Evolutionary conservation across 225 moss, liverwort and hornwort genomes (phyloP).

Genomic region (Lunularia cruciata): DNA sequence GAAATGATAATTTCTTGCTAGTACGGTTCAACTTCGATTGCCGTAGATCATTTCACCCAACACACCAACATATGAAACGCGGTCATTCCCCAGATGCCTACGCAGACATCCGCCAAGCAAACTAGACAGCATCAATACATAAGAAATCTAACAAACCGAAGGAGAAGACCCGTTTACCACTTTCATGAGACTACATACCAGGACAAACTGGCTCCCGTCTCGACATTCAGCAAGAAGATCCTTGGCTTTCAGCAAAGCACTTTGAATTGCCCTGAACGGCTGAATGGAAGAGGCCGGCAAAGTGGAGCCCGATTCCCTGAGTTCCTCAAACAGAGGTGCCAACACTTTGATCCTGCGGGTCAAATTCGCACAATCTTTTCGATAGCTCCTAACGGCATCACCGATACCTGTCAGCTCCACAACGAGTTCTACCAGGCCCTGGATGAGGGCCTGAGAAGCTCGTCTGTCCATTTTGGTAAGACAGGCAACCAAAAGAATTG

Average conservation of each 20-base stretch:
- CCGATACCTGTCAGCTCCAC: conserved; percentile 20
- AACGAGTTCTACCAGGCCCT: conserved; percentile 33
- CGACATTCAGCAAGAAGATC: conserved; percentile 60
- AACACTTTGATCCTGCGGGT: conserved; percentile 67
- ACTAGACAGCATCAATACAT: too few relatives aligned
- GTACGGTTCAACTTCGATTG: too few relatives aligned
- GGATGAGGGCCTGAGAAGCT: conserved; percentile 15
- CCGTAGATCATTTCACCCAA: too few relatives aligned
- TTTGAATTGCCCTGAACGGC: conserved; percentile 56
- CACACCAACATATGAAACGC: too few relatives aligned
- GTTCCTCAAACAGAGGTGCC: conserved; percentile 76
- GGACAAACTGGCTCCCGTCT: conserved; percentile 71
- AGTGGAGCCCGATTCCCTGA: conserved; percentile 49
- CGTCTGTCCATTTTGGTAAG: conserved; percentile 18
- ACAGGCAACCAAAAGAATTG: too few relatives aligned
- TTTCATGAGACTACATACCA: conserved; percentile 43
- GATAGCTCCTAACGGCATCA: conserved; percentile 43
- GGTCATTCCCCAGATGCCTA: too few relatives aligned
- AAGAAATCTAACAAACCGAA: too few relatives aligned
- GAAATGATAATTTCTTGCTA: too few relatives aligned
- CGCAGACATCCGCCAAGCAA: too few relatives aligned
- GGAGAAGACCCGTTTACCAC: too few relatives aligned
- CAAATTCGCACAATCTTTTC: conserved; percentile 65
- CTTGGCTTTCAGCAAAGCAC: conserved; percentile 52
- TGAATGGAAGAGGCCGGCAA: conserved; percentile 46